Evolutionary conservation across 208 protist genomes (phyloP), one percentile per base, ranked within the genome.

Genomic region (Acanthamoeba quina): DNA sequence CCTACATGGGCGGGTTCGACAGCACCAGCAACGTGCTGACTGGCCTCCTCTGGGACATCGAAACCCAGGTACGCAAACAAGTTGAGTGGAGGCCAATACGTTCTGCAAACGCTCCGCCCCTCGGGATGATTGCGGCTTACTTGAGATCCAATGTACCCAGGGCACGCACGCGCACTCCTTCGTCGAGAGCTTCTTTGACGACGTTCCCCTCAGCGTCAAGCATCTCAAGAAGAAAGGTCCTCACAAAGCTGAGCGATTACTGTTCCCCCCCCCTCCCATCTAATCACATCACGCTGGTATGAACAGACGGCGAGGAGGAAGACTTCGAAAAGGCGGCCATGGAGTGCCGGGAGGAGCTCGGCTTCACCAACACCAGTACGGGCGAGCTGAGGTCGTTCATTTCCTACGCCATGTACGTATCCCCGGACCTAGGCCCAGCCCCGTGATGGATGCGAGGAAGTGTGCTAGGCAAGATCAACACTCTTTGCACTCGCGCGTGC

Each of bases 1-100:
- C 96, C 52, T 96, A 98, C 89, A 96, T 99, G 29, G 98, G 98
- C 54, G 98, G 98, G 29, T 98, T 98, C 76, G 95, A 98, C 88
- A 95, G 76, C 62, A 99, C 98, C 10, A 96, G 85, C 26, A 98
- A 99, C 83, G 97, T 99, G 3, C 26, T 98, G 1, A 98, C 98
- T 1, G 98, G 97, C 26, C 96, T 97, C 26, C 74, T 97, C 62
- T 97, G 54, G 54, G 37, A 91, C 85, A 91, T 91, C n/a, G 62
- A 91, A 24, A 91, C 85, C 5, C 60, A 91, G 82, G 82, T 21
- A 34, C 62, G 62, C 13, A n/a, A 3, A 2, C 15, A 17, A 21
- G 74, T 70, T 13, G 62, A 0, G 9, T 34, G 29, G 2, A 24
- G 54, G 10, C 10, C 54, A 58, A 56, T 5, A 56, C 3, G 41